Base-by-base conservation (phyloP, 495 filamentous ascomycete species). In the Xylaria nigripes region DNA sequence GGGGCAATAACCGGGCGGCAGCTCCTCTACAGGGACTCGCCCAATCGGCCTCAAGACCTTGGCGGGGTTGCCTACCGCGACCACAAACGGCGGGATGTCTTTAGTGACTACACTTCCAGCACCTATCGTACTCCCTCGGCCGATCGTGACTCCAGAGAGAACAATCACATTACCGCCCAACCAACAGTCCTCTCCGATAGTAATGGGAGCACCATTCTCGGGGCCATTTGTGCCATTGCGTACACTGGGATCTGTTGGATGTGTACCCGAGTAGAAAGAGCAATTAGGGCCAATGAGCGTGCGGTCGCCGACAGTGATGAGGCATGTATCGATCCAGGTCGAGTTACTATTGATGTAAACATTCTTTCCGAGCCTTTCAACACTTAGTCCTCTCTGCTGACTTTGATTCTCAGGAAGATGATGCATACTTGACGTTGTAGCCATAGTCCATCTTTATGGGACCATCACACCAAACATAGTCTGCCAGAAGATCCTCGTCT, bases 41-140 rank as follows among this genome's bases (percentile, higher is more conserved):
- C 54, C 48, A 42, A 57, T 8, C 10, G 54, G 54, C 53, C 69
- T 76, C 44, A 88, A 67, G 10, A 86, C 70, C 55, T 67, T 76
- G 1, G 83, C 85, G 51, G 86, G 86, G 58, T 87, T 89, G 0
- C 85, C 86, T 15, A 72, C 83, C 18, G 78, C 83, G 9, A 85
- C 73, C 49, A 81, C 78, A 54, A 78, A 85, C 15, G 76, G 72
- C 21, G 81, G 81, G 22, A 87, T 80, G 65, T 88, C 82, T 77
- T 86, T 95, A 1, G 87, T 94, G 10, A 95, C 91, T 18, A 95
- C 89, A 67, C 86, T 89, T 0, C 87, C 89, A n/a, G 91, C 89
- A 0, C 87, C 90, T 60, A 95, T 76, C 0, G 84, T 84, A 44
- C 56, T 60, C 5, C 64, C 64, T 0, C 89, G 86, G 0, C 91